Evolutionary conservation across 495 filamentous ascomycete species (phyloP), one percentile per base, ranked within the genome.

Genomic region (Opeltia flavorubescens): DNA sequence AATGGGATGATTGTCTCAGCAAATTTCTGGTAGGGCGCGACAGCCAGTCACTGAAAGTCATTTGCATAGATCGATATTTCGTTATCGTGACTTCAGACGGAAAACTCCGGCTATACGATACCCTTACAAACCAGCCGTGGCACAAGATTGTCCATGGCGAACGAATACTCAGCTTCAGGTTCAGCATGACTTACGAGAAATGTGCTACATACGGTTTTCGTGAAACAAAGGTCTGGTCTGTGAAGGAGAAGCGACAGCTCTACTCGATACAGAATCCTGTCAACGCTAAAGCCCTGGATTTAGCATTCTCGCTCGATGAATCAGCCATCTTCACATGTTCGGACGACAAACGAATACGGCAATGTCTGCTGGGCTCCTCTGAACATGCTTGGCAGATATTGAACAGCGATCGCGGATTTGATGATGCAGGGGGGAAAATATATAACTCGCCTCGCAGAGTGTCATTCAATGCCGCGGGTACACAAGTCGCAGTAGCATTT

Each of bases 1-100:
- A 12, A 21, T 64, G 61, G 59, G 53, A 61, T 38, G 61, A 64
- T 43, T 55, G 47, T 25, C 15, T 61, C 3, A 30, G 50, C 4
- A 47, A 43, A 29, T 12, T 61, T 3, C 36, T 44, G 5, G 15
- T 59, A 5, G 45, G 46, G 3, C 18, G 35, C 33, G 46, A 42
- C 15, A 33, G 31, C 5, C 43, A 53, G 5, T 41, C 52, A 9
- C 49, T 29, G 18, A 39, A 43, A 15, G 44, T 62, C 4, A 18
- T 40, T 9, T 54, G 50, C 34, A 23, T 46, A 9, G 44, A 36
- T 12, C 46, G 42, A 12, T 49, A 47, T 27, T 28, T 62, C 18
- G 40, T 49, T n/a, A 48, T 59, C 17, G 31, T 59, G 13, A 53
- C 36, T 5, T 50, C 55, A 1, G 42, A 28, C 35, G 55, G 49